Conservation (phyloP, 2,329 filamentous ascomycete genomes). For the Xylariaceae sp. region DNA sequence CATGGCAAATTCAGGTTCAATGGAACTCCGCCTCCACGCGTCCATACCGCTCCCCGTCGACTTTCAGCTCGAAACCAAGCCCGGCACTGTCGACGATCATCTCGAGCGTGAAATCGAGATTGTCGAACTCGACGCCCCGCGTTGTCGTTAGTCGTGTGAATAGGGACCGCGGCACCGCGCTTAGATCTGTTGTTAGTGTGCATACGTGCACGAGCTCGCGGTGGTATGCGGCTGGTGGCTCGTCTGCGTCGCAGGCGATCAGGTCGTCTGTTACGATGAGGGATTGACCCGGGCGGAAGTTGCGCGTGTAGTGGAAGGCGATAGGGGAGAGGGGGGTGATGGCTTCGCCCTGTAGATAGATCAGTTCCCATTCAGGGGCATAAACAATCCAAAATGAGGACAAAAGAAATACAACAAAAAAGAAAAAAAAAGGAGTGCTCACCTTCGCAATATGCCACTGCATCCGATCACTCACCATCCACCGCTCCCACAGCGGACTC, state of each 20-base stretch:
- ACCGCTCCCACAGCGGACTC: conserved; percentile 73
- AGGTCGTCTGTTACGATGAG: conserved; percentile 75
- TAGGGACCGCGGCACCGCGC: conserved; percentile 65
- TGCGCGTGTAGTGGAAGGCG: conserved; percentile 80
- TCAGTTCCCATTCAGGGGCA: no score
- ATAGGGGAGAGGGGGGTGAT: conserved; percentile 69
- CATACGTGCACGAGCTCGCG: conserved; percentile 66
- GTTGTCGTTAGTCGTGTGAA: conserved; percentile 75
- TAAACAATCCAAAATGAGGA: no score
- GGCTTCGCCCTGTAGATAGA: conserved; percentile 55
- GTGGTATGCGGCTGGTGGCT: conserved; percentile 55
- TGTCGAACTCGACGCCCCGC: conserved; percentile 74
- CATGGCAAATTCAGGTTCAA: conserved; percentile 32
- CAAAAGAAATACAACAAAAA: background rate
- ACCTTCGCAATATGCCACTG: conserved; percentile 81
- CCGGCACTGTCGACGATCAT: conserved; percentile 78
- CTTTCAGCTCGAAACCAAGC: conserved; percentile 70
- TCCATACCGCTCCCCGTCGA: conserved; percentile 72
- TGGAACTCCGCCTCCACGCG: conserved; percentile 75
- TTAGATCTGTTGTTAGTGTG: conserved; percentile 74
- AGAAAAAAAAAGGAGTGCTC: conserved; percentile 26
- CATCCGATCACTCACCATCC: conserved; percentile 81
- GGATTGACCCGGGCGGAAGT: conserved; percentile 73
- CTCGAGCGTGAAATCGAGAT: conserved; percentile 74
- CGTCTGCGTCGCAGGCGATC: conserved; percentile 67